Base-by-base conservation (phyloP, 805 yeast species). In the Priceomyces haplophilus region DNA sequence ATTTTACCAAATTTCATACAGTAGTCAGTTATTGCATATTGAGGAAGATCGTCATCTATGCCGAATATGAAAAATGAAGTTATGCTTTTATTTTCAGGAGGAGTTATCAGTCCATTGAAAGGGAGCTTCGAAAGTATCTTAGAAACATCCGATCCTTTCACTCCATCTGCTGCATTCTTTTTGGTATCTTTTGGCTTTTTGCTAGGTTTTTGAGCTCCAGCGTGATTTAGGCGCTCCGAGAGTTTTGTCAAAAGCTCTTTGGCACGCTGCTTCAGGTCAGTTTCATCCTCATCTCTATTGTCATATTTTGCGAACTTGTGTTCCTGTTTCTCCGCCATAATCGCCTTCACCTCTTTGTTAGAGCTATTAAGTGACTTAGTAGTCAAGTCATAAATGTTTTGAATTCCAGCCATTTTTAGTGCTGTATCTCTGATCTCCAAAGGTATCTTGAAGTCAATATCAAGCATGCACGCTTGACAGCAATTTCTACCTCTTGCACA, bases 401-500 rank as follows among this genome's bases (percentile, higher is more conserved):
- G 71, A 12, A 73, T 66, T 12, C 82, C 83, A 2, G 90, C 83
- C 74, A 88, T 72, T 51, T 81, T 80, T 53, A 89, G 61, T 3
- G 96, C 86, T 1, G 88, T 81, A 54, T 90, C 97, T 49, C 97
- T 70, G 5, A 88, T 65, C 8, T 82, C 79, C 13, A 88, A 59
- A 0, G 96, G 88, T n/a, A 93, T 78, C 3, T 89, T 87, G 65
- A 81, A 86, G 21, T 83, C 78, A 33, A 90, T 65, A 64, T 91
- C 98, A 25, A 85, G 61, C 79, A 88, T 76, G 61, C 99, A 91
- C 18, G 81, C 67, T 60, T 93, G 98, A 58, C 99, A 91, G 53
- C 95, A 84, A 63, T 87, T 84, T 45, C 83, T 75, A 34, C 83
- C 79, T 33, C 82, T 69, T 0, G 97, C 81, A 67, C 99, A 91